Evolutionary conservation across 352 stramenopile species (phyloP).

Genomic region (Pythium coloratum): DNA sequence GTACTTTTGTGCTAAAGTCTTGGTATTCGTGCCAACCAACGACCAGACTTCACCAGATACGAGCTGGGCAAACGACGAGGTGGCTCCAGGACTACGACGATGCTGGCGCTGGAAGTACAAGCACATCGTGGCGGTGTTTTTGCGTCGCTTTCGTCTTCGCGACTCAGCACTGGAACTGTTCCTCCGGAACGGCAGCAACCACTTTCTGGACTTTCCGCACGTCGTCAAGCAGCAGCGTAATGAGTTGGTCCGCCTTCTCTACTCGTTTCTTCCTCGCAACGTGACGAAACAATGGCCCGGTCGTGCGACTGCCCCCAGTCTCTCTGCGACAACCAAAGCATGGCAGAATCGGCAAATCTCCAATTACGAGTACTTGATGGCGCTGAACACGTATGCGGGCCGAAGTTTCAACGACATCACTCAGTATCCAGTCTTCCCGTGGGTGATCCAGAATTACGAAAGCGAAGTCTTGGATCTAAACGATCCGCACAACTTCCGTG

Average conservation of each 20-base stretch:
- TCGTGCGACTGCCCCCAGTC: conserved; percentile 40
- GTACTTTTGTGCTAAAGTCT: conserved; percentile 60
- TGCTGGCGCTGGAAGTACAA: conserved; percentile 84
- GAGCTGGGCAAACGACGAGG: conserved; percentile 38
- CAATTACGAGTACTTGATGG: conserved; percentile 97
- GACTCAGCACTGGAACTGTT: conserved; percentile 87
- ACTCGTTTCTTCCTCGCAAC: conserved; percentile 70
- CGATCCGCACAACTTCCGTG: conserved; percentile 92
- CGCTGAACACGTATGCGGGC: conserved; percentile 90
- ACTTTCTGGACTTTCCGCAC: conserved; percentile 82
- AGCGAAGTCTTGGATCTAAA: conserved; percentile 69
- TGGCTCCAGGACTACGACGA: conserved; percentile 63
- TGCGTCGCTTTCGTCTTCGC: conserved; percentile 77
- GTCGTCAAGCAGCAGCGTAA: conserved; percentile 76
- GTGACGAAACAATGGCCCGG: conserved; percentile 81
- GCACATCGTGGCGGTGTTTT: conserved; percentile 70
- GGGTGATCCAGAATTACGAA: conserved; percentile 85
- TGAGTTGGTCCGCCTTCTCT: conserved; percentile 67
- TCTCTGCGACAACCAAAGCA: conserved; percentile 63
- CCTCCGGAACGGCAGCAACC: conserved; percentile 68
- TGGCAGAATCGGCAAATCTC: conserved; percentile 81
- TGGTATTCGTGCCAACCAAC: conserved; percentile 62
- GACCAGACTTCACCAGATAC: conserved; percentile 4
- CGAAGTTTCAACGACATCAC: conserved; percentile 92
- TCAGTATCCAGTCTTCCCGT: conserved; percentile 97